Evolutionary conservation across 2,329 filamentous ascomycete species (phyloP).

Genomic region (Allantophomopsis lycopodina): DNA sequence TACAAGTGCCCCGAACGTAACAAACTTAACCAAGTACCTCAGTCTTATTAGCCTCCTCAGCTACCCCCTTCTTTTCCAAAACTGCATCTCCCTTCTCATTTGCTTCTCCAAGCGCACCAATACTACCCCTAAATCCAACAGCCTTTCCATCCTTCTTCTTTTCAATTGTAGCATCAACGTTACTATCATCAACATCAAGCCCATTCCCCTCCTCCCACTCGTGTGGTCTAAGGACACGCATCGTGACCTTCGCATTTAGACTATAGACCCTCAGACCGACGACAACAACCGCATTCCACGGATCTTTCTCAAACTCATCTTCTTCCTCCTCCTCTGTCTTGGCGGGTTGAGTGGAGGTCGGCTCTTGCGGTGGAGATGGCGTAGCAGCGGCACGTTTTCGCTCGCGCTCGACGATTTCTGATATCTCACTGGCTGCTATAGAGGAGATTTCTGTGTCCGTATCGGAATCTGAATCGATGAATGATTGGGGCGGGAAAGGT

Average conservation of each 20-base stretch:
- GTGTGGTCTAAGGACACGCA: constrained; percentile 12
- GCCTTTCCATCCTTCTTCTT: background rate
- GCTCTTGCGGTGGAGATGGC: too few species aligned
- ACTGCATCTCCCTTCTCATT: background rate
- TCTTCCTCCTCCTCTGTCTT: constrained; percentile 29
- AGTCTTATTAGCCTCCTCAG: background rate
- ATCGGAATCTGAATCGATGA: too few species aligned
- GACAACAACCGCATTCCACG: constrained; percentile 50
- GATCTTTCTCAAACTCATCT: constrained; percentile 39
- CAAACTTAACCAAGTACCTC: background rate
- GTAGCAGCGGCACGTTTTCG: too few species aligned
- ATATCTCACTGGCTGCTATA: too few species aligned
- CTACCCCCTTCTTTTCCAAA: background rate
- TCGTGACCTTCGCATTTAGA: constrained; percentile 22
- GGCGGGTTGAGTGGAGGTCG: constrained; percentile 9
- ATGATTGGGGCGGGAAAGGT: too few species aligned
- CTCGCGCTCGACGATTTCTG: too few species aligned
- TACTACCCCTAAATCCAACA: background rate
- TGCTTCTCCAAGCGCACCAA: background rate
- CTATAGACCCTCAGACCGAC: constrained; percentile 48
- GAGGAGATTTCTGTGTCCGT: too few species aligned
- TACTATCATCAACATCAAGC: constrained; percentile 30
- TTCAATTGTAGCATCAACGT: constrained; percentile 25
- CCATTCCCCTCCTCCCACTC: constrained; percentile 12
- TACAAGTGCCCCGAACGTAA: too few species aligned